phyloP scores from a whole-genome alignment of 768 basidiomycete genomes.

The Boletellus emodensis region DNA sequence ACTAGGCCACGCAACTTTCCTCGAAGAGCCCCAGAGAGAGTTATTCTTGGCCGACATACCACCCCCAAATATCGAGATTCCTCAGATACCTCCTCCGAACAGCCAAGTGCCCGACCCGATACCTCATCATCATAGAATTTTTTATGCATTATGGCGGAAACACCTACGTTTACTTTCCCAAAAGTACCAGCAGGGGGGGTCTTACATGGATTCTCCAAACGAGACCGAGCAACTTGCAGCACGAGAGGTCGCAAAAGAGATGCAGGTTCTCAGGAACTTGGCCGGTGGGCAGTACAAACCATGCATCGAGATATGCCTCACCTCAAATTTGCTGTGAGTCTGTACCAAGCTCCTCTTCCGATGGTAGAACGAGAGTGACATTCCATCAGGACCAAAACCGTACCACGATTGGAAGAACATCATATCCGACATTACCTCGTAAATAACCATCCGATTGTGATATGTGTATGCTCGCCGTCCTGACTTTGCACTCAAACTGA shows the following conservation, averaged over 20 bases:
- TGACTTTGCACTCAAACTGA: background rate
- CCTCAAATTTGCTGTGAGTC: conserved; percentile 69
- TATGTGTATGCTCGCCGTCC: conserved; percentile 54
- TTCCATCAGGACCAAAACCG: conserved; percentile 60
- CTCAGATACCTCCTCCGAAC: conserved; percentile 19
- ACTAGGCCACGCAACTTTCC: conserved; percentile 79
- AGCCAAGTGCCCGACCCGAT: conserved; percentile 15
- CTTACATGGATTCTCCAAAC: conserved; percentile 3
- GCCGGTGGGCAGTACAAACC: conserved; percentile 37
- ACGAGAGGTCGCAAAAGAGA: conserved; percentile 21
- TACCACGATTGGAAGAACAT: conserved; percentile 58
- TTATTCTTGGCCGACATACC: conserved; percentile 43
- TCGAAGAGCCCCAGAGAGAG: conserved; percentile 51
- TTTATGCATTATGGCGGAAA: conserved; percentile 21
- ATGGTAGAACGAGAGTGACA: background rate
- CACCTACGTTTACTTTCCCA: conserved; percentile 20
- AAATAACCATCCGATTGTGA: conserved; percentile 62
- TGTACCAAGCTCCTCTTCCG: background rate
- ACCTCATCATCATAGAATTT: conserved; percentile 23
- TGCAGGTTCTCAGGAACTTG: conserved; percentile 15
- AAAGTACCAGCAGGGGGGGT: conserved; percentile 15
- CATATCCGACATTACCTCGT: conserved; percentile 67
- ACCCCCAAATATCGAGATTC: conserved; percentile 12
- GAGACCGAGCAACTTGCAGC: conserved; percentile 18
- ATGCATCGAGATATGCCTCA: conserved; percentile 78